phyloP scores from a whole-genome alignment of 2,329 filamentous ascomycete species.

The Dothideomycetes sp. region DNA sequence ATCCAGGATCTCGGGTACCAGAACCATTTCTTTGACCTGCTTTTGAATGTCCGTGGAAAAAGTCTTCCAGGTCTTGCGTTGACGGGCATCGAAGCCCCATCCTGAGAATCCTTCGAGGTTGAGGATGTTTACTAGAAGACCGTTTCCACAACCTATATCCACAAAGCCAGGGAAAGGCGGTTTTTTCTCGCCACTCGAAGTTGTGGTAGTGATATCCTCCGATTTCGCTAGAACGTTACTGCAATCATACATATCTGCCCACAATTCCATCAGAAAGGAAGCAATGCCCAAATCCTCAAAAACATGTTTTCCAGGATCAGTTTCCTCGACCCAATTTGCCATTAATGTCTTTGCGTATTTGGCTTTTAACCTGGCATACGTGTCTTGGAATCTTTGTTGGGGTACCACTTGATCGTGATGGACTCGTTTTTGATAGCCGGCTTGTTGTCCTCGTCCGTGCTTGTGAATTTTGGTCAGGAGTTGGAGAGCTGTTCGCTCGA shows the following conservation, averaged over 20 bases:
- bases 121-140: conserved; percentile 76
- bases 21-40: conserved; percentile 49
- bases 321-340: conserved; percentile 72
- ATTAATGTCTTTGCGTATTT: conserved; percentile 66
- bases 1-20: conserved; percentile 46
- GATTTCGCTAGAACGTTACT: conserved; percentile 17
- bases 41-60: conserved; percentile 48
- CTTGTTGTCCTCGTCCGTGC: conserved; percentile 56
- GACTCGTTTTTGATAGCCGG: conserved; percentile 70
- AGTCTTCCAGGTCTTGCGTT: conserved; percentile 71
- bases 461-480: conserved; percentile 62
- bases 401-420: conserved; percentile 75
- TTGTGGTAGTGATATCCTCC: neutral
- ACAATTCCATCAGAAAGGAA: conserved; percentile 85
- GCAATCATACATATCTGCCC: conserved; percentile 66
- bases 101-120: conserved; percentile 71
- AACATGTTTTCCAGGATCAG: conserved; percentile 82
- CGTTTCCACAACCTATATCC: conserved; percentile 93
- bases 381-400: conserved; percentile 69
- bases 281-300: conserved; percentile 91
- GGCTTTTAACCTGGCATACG: conserved; percentile 69
- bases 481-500: conserved; percentile 59
- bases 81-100: conserved; percentile 87
- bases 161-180: conserved; percentile 73
- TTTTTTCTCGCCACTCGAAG: conserved; percentile 6